Evolutionary conservation across 306 rosid genomes (phyloP), one percentile per base, ranked within the genome.

Genomic region (Quercus robur): DNA sequence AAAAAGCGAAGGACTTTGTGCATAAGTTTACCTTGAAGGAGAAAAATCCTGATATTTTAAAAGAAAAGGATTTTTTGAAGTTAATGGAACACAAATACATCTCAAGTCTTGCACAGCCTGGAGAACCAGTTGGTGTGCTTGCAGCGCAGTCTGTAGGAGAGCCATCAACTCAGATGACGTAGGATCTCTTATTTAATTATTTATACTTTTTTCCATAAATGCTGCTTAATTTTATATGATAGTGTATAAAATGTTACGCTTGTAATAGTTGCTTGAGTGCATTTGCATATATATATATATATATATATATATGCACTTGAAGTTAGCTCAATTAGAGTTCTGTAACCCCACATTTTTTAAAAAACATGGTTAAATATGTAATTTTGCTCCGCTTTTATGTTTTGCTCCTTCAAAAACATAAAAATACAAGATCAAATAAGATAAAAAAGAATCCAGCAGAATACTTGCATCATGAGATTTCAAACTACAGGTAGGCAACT

Each of bases 151-250:
- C 99, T 38, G 93, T 93, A 21, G 98, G 99, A 63, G 99, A 95
- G 84, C 99, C 99, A 1, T 94, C 98, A 58, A 95, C 99, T 1
- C 98, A 95, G 85, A 95, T 95, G 99, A 93, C 97, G 97, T 90
- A 87, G 84, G 93, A 74, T 73, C 64, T 73, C 59, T 79, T 61
- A 31, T 61, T 31, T 46, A 46, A 46, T 46, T 21, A 11, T 62
- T 67, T 55, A 66, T 31, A 52, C 20, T 73, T 74, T 2, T 33
- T 33, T 9, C 25, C 10, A 30, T 8, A 8, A 18, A 3, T 33
- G 52, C 51, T n/a, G n/a, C 44, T 31, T 28, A 33, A 67, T 31
- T 15, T 66, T 5, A 31, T 61, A 30, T 28, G 9, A 31, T 66
- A 6, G 21, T 3, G 70, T 18, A 30, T 4, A 20, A 25, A 14